phyloP scores from a whole-genome alignment of 805 yeast genomes.

The Zygosaccharomyces rouxii region DNA sequence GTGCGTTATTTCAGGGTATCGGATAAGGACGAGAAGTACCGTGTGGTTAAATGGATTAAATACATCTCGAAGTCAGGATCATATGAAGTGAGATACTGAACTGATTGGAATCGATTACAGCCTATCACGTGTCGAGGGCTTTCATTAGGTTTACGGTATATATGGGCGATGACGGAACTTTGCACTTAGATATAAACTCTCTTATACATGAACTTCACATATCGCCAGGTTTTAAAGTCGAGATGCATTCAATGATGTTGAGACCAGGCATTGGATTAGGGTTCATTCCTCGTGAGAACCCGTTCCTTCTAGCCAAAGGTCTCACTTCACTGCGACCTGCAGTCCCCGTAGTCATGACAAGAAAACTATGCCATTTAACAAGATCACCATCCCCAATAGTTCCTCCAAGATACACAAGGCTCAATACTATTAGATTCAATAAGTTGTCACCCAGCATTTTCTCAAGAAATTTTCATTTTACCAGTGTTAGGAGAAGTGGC shows the following conservation, averaged over 20 bases:
- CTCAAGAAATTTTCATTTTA: not conserved
- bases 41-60: constrained; percentile 83
- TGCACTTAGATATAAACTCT: not conserved
- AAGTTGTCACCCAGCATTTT: not conserved
- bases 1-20: constrained; percentile 67
- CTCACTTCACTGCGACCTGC: not conserved
- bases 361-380: not conserved
- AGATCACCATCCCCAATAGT: not conserved
- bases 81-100: constrained; percentile 69
- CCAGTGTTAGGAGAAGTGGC: not conserved
- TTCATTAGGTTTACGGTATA: not conserved
- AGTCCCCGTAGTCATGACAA: not conserved
- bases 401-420: not conserved
- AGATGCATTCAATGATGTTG: not conserved
- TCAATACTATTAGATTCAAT: not conserved
- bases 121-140: constrained; percentile 1
- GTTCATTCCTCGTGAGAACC: not conserved
- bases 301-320: not conserved
- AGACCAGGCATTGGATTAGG: constrained; percentile 2
- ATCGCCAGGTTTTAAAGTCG: no score
- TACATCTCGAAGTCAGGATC: constrained; percentile 73
- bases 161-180: not conserved
- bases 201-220: not conserved
- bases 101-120: constrained; percentile 1
- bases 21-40: constrained; percentile 52